Percentiles rank a stretch among this genome's conserved stretches.
These are phyloP conservation scores for Penicillium robsamsonii DNA, from an alignment of 495 filamentous ascomycete genomes.

Conservation along the genomic window DNA sequence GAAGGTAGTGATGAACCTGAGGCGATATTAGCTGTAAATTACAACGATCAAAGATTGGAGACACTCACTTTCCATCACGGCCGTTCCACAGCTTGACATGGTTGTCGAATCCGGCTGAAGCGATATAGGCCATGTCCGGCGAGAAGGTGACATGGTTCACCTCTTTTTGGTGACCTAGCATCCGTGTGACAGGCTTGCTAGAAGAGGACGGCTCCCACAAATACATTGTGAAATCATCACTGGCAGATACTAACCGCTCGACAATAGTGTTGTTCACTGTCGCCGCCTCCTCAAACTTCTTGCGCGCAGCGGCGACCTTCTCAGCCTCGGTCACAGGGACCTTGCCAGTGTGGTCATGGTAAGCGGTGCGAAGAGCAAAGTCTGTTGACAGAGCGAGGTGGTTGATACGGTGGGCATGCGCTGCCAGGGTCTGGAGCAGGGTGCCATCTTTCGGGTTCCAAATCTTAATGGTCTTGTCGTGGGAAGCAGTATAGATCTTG, in stretches of 20 bases:
- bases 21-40: slow-evolving; percentile 4
- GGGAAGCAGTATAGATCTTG: slow-evolving; percentile 81
- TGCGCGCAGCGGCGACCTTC: slow-evolving; percentile 71
- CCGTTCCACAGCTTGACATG: slow-evolving; percentile 84
- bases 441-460: slow-evolving; percentile 82
- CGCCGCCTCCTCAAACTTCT: slow-evolving; percentile 86
- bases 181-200: slow-evolving; percentile 79
- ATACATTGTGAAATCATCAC: slow-evolving; percentile 95
- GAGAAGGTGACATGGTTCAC: slow-evolving; percentile 96
- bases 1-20: slow-evolving; percentile 75
- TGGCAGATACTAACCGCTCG: slow-evolving; percentile 85
- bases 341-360: slow-evolving; percentile 76
- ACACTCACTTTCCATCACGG: slow-evolving; percentile 59
- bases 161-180: slow-evolving; percentile 92
- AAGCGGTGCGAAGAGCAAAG: slow-evolving; percentile 82
- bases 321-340: slow-evolving; percentile 66
- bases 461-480: slow-evolving; percentile 90
- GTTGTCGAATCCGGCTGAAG: slow-evolving; percentile 88
- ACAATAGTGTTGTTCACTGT: slow-evolving; percentile 73
- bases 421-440: slow-evolving; percentile 70
- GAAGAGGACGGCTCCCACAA: slow-evolving; percentile 84
- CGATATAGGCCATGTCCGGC: slow-evolving; percentile 81
- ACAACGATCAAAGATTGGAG: neutral
- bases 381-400: slow-evolving; percentile 94
- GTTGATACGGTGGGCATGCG: slow-evolving; percentile 95